A percentile compares a stretch with the other conserved stretches of the same genome.
Evolutionary conservation across 441 rosid genomes (phyloP).

Genomic region (Populus trichocarpa): DNA sequence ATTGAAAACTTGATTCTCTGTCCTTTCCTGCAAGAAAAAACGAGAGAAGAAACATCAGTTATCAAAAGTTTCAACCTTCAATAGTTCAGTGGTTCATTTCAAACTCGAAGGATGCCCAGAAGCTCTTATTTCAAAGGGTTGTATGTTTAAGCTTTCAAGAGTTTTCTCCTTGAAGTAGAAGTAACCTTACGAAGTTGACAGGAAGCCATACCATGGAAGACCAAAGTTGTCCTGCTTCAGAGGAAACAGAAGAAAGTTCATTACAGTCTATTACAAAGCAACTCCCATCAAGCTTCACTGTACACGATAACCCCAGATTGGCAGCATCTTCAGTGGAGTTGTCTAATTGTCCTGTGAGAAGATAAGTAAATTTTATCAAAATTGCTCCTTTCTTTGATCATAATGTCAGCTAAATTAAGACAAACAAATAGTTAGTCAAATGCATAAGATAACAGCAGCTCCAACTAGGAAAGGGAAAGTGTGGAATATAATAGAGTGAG

Average conservation of each 20-base stretch:
- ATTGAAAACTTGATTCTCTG: too few species aligned
- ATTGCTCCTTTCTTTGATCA: not conserved
- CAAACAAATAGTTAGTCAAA: too few species aligned
- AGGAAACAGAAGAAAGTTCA: constrained; percentile 15
- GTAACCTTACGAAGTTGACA: not conserved
- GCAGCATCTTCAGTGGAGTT: constrained; percentile 1
- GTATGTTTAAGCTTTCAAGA: too few species aligned
- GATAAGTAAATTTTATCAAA: not conserved
- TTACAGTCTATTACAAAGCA: constrained; percentile 18
- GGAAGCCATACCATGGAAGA: constrained; percentile 24
- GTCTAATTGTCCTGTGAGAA: constrained; percentile 7
- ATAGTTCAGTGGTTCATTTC: too few species aligned
- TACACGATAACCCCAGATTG: constrained; percentile 1
- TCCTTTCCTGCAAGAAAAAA: too few species aligned
- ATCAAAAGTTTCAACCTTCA: too few species aligned
- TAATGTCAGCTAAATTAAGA: constrained; percentile 1
- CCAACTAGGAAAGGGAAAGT: not conserved
- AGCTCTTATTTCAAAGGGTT: too few species aligned
- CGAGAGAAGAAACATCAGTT: too few species aligned
- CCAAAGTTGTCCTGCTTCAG: constrained; percentile 3
- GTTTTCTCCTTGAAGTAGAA: too few species aligned
- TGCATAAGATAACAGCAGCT: not conserved
- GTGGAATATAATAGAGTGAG: not conserved
- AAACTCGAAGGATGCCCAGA: too few species aligned
- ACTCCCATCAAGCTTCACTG: constrained; percentile 25